Conservation (phyloP, 2,329 filamentous ascomycete species). For the Tympanopsis confertula region DNA sequence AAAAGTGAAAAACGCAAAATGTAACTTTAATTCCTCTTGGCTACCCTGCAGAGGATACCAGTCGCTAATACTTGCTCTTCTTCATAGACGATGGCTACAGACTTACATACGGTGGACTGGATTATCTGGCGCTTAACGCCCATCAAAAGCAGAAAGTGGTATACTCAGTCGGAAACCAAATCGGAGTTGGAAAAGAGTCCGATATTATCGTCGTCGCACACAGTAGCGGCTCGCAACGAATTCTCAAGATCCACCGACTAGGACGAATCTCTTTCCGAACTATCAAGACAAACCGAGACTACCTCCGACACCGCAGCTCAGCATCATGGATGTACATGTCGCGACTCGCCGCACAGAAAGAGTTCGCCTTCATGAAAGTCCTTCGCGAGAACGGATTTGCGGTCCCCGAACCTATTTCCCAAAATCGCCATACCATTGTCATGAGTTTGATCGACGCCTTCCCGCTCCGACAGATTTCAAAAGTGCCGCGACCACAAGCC, state of each 20-base stretch:
- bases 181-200: conserved; percentile 94
- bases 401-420: conserved; percentile 76
- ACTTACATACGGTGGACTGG: conserved; percentile 87
- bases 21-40: too few relatives aligned
- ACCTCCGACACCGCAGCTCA: conserved; percentile 63
- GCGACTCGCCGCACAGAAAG: conserved; percentile 80
- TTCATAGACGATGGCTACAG: conserved; percentile 75
- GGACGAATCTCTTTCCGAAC: conserved; percentile 94
- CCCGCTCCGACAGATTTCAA: conserved; percentile 77
- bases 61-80: background rate
- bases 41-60: too few relatives aligned
- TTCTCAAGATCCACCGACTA: conserved; percentile 91
- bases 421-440: conserved; percentile 89
- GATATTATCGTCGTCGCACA: conserved; percentile 92
- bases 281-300: conserved; percentile 91
- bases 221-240: conserved; percentile 61
- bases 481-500: conserved; percentile 69
- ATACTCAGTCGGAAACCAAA: conserved; percentile 86
- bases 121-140: conserved; percentile 91
- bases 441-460: conserved; percentile 92
- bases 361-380: conserved; percentile 87
- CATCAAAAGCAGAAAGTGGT: conserved; percentile 70
- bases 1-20: conserved; percentile 87
- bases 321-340: conserved; percentile 99
- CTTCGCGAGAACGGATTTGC: conserved; percentile 75